Evolutionary conservation across 108 stramenopile species (phyloP), one percentile per base, ranked within the genome.

Genomic region (Pseudonitzschia pungens): DNA sequence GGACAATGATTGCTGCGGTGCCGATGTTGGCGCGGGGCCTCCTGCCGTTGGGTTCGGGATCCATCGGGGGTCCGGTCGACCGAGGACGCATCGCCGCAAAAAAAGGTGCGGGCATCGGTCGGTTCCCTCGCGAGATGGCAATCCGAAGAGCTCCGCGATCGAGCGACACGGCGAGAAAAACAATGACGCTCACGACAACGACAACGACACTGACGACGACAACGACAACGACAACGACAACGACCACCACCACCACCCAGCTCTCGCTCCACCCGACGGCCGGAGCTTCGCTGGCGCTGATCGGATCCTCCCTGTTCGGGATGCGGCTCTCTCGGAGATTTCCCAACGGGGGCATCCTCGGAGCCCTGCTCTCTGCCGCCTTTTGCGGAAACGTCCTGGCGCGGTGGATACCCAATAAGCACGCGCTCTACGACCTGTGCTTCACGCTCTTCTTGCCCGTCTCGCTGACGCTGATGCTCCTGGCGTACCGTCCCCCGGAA

Each of bases 391-490:
- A 70, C 21, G 24, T 80, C 14, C 68, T 64, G 1, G n/a, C 60
- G 0, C 33, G 67, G 51, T 51, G 70, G 77, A 72, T 84, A 26
- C 92, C 89, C 36, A 66, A 77, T 5, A 22, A 68, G 12, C 87
- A 88, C 69, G 44, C 59, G 8, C 55, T 89, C 21, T 89, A 89
- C 64, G 86, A 88, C 77, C 36, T 77, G 52, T 90, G 92, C 52
- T 92, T 89, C 87, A 77, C 77, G 20, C 48, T 72, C 9, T 78
- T 92, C 56, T 54, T 92, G n/a, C 92, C 92, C 11, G 80, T 78
- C 31, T 86, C 86, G 15, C 73, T 92, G 57, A 77, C 86, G 0
- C 74, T 90, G 60, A 63, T 88, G 42, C 79, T 92, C 12, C 55
- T 87, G 73, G 66, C 70, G 14, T 65, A 78, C 29, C 64, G 33